Percentiles rank a stretch among this genome's conserved stretches.
These are phyloP conservation scores for Vaccinium macrocarpon DNA, from an alignment of 148 eudicot species.

Conservation along the genomic window DNA sequence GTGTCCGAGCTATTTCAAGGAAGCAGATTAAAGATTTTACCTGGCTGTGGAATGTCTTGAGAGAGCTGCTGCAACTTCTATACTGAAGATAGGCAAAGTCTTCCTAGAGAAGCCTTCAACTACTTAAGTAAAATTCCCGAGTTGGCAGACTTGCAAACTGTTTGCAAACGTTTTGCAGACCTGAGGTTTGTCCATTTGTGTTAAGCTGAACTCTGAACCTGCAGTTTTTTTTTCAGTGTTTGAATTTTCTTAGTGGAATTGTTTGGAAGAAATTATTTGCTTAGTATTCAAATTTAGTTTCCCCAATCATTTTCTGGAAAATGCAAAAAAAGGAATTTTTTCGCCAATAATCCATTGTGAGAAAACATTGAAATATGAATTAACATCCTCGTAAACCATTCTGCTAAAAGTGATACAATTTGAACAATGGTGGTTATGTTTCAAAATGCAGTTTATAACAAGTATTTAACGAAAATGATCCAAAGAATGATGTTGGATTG, in stretches of 20 bases:
- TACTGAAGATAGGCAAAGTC: constrained; percentile 69
- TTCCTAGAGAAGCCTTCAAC: constrained; percentile 87
- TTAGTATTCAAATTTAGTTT: background rate
- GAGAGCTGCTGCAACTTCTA: constrained; percentile 83
- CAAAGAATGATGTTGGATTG: constrained; percentile 16
- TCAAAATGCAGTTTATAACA: background rate
- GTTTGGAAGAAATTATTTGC: background rate
- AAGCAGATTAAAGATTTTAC: constrained; percentile 94
- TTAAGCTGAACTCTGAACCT: constrained; percentile 4
- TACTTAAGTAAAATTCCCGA: constrained; percentile 85
- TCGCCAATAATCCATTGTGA: background rate
- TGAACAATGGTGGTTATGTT: background rate
- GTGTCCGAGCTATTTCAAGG: constrained; percentile 95
- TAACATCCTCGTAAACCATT: background rate
- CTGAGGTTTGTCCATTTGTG: constrained; percentile 50
- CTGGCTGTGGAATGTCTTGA: constrained; percentile 97
- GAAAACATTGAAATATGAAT: background rate
- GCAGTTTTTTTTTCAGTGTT: background rate
- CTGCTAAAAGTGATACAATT: background rate
- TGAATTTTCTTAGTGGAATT: constrained; percentile 3
- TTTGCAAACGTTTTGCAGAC: constrained; percentile 95
- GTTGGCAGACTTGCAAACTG: constrained; percentile 85
- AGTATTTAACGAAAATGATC: background rate
- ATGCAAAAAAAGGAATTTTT: background rate
- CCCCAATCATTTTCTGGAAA: background rate